Conservation (phyloP, 257 asterid species). For the Przewalskia tangutica region DNA sequence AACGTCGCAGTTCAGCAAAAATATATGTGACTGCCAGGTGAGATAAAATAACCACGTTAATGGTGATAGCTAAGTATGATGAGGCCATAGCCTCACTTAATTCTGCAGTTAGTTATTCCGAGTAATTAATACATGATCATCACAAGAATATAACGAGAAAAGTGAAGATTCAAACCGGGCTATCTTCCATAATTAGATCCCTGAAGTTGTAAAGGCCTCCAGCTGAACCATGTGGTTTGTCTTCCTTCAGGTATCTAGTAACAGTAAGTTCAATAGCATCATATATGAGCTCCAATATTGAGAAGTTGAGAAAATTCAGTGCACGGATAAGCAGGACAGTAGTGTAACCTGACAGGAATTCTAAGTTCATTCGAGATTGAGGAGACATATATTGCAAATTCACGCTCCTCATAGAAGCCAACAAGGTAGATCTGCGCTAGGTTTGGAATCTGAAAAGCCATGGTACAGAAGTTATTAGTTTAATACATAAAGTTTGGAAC, state of each 20-base stretch:
- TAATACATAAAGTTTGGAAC: background rate
- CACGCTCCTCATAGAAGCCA: slow-evolving; percentile 96
- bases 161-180: slow-evolving; percentile 41
- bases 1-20: slow-evolving; percentile 80
- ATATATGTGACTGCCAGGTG: slow-evolving; percentile 56
- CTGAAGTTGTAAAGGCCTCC: slow-evolving; percentile 76
- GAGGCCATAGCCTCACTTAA: background rate
- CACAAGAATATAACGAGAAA: background rate
- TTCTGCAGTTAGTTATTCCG: background rate
- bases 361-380: slow-evolving; percentile 70
- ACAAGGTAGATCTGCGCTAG: slow-evolving; percentile 77
- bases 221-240: slow-evolving; percentile 85
- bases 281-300: background rate
- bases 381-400: slow-evolving; percentile 75
- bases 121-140: background rate
- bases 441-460: slow-evolving; percentile 62
- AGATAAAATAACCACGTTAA: background rate
- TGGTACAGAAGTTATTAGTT: background rate
- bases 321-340: background rate
- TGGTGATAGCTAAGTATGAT: background rate
- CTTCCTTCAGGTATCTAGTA: slow-evolving; percentile 70
- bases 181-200: slow-evolving; percentile 81
- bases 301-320: background rate
- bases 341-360: slow-evolving; percentile 65
- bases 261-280: slow-evolving; percentile 3